Conservation (phyloP, 1,139 yeast species). For the Magnusiomyces tetraspermus region DNA sequence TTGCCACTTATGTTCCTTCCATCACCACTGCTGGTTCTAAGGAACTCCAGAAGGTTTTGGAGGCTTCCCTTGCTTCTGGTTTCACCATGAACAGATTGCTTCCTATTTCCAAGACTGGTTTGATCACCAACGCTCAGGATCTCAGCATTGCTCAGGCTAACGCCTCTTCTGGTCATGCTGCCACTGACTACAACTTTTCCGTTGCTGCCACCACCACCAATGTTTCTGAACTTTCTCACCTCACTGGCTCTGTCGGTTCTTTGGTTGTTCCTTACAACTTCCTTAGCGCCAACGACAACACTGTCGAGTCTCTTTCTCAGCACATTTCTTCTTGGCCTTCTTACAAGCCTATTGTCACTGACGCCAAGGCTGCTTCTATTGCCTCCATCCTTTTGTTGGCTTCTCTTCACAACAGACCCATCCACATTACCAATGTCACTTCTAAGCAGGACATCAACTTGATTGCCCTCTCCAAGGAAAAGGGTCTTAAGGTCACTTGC, state of each 20-base stretch:
- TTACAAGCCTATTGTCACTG: slow-evolving; percentile 77
- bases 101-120: slow-evolving; percentile 61
- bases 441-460: slow-evolving; percentile 74
- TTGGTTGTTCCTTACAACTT: slow-evolving; percentile 75
- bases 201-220: slow-evolving; percentile 76
- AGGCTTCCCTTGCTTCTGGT: slow-evolving; percentile 71
- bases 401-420: slow-evolving; percentile 72
- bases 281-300: slow-evolving; percentile 47
- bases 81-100: slow-evolving; percentile 77
- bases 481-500: slow-evolving; percentile 75
- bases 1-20: slow-evolving; percentile 71
- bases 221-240: slow-evolving; percentile 50
- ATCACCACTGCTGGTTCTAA: slow-evolving; percentile 40
- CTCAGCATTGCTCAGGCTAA: slow-evolving; percentile 46
- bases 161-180: slow-evolving; percentile 45
- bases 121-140: slow-evolving; percentile 55
- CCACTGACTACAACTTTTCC: slow-evolving; percentile 73
- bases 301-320: slow-evolving; percentile 66
- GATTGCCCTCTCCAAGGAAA: slow-evolving; percentile 77
- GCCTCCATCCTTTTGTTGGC: slow-evolving; percentile 88
- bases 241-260: slow-evolving; percentile 63
- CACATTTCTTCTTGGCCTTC: slow-evolving; percentile 82
- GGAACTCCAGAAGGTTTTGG: slow-evolving; percentile 57
- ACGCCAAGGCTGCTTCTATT: slow-evolving; percentile 83
- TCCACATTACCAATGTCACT: slow-evolving; percentile 83